Evolutionary conservation across 1,139 yeast species (phyloP).

Genomic region (Blastobotrys illinoisensis): DNA sequence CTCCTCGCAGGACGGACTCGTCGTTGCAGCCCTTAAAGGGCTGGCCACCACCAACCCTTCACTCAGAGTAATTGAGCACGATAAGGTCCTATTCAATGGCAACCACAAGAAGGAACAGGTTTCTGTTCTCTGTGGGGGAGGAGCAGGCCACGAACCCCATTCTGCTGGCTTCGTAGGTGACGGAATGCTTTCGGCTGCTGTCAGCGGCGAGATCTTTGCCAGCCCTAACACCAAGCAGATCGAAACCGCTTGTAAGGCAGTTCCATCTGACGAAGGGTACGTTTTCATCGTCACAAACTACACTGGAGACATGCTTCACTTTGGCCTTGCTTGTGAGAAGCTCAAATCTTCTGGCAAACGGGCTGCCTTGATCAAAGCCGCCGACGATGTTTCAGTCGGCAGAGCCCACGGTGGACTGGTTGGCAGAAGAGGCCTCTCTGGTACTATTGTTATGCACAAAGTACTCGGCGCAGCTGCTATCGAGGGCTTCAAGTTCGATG

Average conservation of each 20-base stretch:
- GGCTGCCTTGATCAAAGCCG: constrained; percentile 25
- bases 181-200: constrained; percentile 44
- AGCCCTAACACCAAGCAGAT: constrained; percentile 42
- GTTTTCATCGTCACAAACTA: constrained; percentile 52
- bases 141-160: constrained; percentile 47
- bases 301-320: constrained; percentile 56
- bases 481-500: constrained; percentile 32
- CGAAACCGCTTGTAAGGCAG: constrained; percentile 36
- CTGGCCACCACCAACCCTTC: constrained; percentile 31
- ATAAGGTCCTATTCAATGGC: constrained; percentile 37
- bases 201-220: constrained; percentile 45
- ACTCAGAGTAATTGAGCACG: constrained; percentile 32
- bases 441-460: constrained; percentile 41
- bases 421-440: constrained; percentile 49
- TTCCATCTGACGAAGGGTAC: constrained; percentile 40
- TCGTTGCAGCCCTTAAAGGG: constrained; percentile 27
- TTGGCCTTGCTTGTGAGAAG: constrained; percentile 42
- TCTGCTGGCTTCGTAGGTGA: constrained; percentile 43
- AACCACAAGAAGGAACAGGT: constrained; percentile 31
- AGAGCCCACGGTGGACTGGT: constrained; percentile 41
- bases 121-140: constrained; percentile 41
- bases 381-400: constrained; percentile 47
- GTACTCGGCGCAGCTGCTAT: constrained; percentile 45
- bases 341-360: constrained; percentile 23
- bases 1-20: constrained; percentile 27